These are phyloP conservation scores for Pleurozium schreberi DNA, from an alignment of 225 moss, liverwort and hornwort genomes.

Conservation along the genomic window DNA sequence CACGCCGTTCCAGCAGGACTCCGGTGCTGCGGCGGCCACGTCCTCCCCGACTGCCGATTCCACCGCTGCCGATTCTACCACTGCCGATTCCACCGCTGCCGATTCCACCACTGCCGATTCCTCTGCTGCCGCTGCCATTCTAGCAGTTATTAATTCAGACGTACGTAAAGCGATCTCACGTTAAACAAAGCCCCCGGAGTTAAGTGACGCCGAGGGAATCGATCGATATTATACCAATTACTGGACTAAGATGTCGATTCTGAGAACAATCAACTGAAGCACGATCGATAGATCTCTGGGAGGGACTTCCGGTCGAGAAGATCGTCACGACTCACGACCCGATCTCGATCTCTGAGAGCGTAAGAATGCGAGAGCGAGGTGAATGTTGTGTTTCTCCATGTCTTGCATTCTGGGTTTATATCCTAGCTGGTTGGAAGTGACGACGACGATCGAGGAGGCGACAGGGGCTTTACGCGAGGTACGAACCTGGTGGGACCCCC, in stretches of 20 bases:
- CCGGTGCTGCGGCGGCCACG: neutral
- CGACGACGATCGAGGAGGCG: neutral
- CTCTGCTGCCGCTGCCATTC: neutral
- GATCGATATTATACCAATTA: neutral
- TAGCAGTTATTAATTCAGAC: neutral
- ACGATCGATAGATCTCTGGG: neutral
- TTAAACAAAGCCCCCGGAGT: neutral
- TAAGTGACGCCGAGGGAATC: neutral
- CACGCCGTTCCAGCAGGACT: conserved; percentile 24
- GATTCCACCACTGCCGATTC: neutral
- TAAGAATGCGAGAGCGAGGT: neutral
- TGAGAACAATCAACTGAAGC: neutral
- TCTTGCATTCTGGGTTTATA: neutral
- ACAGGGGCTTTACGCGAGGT: neutral
- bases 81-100: neutral
- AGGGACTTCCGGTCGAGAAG: neutral
- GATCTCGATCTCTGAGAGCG: neutral
- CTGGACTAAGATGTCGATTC: neutral
- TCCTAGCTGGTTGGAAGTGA: neutral
- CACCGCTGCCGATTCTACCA: neutral
- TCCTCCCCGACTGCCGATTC: neutral
- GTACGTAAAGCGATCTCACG: neutral
- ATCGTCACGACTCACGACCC: neutral
- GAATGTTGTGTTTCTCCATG: neutral
- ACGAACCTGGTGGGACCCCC: neutral